A percentile compares a stretch with the other conserved stretches of the same genome.
Conservation (phyloP, 202 grass and related monocot species). For the Digitaria exilis region DNA sequence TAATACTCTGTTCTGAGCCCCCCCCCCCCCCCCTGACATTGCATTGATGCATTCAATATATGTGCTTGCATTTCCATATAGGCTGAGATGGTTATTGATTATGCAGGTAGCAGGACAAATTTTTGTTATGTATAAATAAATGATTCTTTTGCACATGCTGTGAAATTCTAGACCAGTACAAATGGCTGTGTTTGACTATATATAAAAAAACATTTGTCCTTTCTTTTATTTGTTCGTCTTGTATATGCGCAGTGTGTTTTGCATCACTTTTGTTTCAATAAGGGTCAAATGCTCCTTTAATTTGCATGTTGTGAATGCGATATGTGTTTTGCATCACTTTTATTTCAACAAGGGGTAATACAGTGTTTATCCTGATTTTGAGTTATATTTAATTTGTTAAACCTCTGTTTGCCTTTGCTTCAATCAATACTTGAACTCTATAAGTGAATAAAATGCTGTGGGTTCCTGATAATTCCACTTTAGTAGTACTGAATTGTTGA, state of each 20-base stretch:
- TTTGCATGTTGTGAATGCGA: neutral
- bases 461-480: too few relatives aligned
- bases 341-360: too few relatives aligned
- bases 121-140: neutral
- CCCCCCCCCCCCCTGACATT: neutral
- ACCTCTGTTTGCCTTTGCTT: too few relatives aligned
- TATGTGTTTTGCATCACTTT: too few relatives aligned
- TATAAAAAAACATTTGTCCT: neutral
- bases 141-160: neutral
- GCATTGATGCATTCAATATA: conserved; percentile 2
- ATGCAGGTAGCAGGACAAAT: neutral
- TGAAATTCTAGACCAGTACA: conserved; percentile 8
- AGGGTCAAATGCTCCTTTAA: neutral
- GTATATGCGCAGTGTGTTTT: neutral
- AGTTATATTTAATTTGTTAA: neutral
- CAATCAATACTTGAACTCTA: too few relatives aligned
- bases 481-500: too few relatives aligned
- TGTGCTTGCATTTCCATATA: conserved; percentile 10
- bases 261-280: neutral
- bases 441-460: too few relatives aligned
- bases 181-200: neutral
- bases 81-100: neutral
- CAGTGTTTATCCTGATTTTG: neutral
- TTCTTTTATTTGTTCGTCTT: neutral
- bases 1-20: conserved; percentile 19